Evolutionary conservation across 2,329 filamentous ascomycete genomes (phyloP).

Genomic region (Hypomyces rosellus): DNA sequence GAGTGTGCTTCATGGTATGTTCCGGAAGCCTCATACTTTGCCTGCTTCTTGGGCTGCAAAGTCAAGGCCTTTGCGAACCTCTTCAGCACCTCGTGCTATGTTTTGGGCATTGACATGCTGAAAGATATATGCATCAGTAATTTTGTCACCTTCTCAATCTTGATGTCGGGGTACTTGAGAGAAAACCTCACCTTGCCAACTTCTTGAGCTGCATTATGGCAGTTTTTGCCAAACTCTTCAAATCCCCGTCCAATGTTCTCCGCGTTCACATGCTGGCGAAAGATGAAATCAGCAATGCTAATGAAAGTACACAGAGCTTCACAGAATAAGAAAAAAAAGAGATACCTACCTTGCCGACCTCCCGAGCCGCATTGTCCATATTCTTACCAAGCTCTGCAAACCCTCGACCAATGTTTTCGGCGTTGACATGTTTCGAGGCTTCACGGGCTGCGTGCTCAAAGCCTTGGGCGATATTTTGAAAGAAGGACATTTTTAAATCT

Average conservation of each 20-base stretch:
- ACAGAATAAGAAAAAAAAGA: no score
- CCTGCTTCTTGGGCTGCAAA: neutral
- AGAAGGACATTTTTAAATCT: no score
- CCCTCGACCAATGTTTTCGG: conserved; percentile 4
- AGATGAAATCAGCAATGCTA: neutral
- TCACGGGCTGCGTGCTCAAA: neutral
- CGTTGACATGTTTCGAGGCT: conserved; percentile 1
- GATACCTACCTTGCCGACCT: neutral
- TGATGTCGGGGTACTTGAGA: no score
- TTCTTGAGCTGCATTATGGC: neutral
- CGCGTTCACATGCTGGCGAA: neutral
- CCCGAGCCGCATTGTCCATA: neutral
- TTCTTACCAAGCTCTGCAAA: neutral
- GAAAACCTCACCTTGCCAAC: neutral
- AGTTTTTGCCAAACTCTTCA: neutral
- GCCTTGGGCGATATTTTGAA: no score
- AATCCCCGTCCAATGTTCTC: conserved; percentile 5
- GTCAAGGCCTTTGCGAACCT: neutral
- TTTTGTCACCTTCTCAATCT: no score
- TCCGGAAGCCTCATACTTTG: neutral
- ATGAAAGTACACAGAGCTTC: no score
- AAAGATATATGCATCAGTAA: neutral
- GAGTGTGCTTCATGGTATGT: no score
- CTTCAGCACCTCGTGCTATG: neutral
- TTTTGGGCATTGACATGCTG: conserved; percentile 2